Base-by-base conservation (phyloP, 345 rosid genomes). In the Gossypioides kirkii region DNA sequence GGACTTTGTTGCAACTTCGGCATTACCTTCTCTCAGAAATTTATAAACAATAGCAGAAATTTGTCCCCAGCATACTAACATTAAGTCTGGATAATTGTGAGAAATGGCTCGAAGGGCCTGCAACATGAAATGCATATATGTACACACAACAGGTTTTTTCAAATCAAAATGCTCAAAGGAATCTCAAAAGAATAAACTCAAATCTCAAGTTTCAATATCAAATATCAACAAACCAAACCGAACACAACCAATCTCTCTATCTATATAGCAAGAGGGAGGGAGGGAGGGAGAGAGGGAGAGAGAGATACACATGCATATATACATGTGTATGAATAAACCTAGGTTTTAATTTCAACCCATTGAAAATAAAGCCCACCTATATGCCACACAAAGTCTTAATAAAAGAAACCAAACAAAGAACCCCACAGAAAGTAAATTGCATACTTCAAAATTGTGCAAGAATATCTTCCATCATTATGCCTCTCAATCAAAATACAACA, bases 51-150 rank as follows among this genome's bases (percentile, higher is more conserved):
- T 82, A 73, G 74, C 50, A 60, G 91, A 87, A 70, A 89, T 74
- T 70, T 72, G 82, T 73, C 83, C 87, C 98, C 97, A 94, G 46
- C 87, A 87, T 47, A 78, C 84, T 78, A 77, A 53, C 77, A 84
- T 86, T 73, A 88, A 65, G 77, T 81, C 84, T 20, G 97, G 97
- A 71, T 92, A 89, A 83, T 81, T 90, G 84, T 92, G 97, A 72
- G 85, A 84, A 79, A 89, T 68, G 75, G 89, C 92, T 86, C 92
- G 86, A 75, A 94, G 86, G 78, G 93, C 95, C 97, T 94, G 87
- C 38, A 77, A 53, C 42, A 50, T 28, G 17, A 17, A 49, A 50
- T 28, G 59, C 53, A 77, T 69, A 49, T 68, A 2, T 62, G 42
- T 71, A 32, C 23, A 32, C 38, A 50, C 10, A 50, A 28, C 10